phyloP scores from a whole-genome alignment of 2,329 filamentous ascomycete genomes.

The Paradendryphiella salina region DNA sequence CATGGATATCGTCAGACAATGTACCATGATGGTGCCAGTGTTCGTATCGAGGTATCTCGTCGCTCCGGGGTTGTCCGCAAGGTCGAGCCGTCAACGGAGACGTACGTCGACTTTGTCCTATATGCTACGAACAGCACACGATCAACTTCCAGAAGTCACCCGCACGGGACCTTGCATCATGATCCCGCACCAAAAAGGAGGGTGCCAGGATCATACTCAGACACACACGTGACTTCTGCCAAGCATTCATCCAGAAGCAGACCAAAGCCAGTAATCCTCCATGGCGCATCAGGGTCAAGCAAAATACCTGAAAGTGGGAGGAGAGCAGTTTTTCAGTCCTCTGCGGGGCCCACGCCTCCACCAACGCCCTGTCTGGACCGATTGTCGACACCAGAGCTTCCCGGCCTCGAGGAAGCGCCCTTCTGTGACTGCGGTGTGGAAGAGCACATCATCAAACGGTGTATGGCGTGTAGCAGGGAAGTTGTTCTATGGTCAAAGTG shows the following conservation, averaged over 20 bases:
- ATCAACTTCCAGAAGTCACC: neutral
- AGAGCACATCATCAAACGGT: slow-evolving; percentile 20
- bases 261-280: slow-evolving; percentile 25
- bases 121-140: neutral
- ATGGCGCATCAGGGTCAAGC: slow-evolving; percentile 5
- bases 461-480: slow-evolving; percentile 22
- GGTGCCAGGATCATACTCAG: neutral
- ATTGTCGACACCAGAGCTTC: slow-evolving; percentile 43
- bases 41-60: slow-evolving; percentile 33
- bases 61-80: slow-evolving; percentile 14
- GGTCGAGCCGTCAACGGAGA: neutral
- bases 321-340: neutral
- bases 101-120: slow-evolving; percentile 9
- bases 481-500: neutral
- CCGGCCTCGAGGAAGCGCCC: slow-evolving; percentile 27
- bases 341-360: slow-evolving; percentile 26
- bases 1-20: slow-evolving; percentile 28
- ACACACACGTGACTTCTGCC: slow-evolving; percentile 17
- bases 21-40: slow-evolving; percentile 29
- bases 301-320: neutral
- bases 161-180: neutral
- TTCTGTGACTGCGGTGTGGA: slow-evolving; percentile 43
- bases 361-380: slow-evolving; percentile 37
- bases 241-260: slow-evolving; percentile 10
- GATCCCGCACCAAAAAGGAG: neutral